Conservation (phyloP, 2,329 filamentous ascomycete genomes). For the Beauveria bassiana region DNA sequence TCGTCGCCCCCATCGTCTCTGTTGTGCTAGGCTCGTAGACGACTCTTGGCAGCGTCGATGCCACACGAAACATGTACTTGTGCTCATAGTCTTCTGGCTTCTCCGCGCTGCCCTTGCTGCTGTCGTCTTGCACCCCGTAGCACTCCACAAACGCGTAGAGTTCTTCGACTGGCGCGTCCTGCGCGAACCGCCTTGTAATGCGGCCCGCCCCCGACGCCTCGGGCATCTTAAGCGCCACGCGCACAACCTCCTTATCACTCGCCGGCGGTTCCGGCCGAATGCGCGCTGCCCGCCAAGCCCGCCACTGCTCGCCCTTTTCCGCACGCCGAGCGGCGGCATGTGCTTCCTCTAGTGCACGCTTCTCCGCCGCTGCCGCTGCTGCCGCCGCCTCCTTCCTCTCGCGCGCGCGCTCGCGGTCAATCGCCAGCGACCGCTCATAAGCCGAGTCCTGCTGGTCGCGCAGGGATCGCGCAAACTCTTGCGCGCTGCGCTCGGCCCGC, state of each 20-base stretch:
- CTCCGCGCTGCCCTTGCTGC: conserved; percentile 18
- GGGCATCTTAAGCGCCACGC: conserved; percentile 61
- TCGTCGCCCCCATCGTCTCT: conserved; percentile 60
- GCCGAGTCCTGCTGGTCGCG: conserved; percentile 87
- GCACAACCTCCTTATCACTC: conserved; percentile 59
- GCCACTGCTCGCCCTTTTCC: conserved; percentile 58
- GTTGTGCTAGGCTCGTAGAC: conserved; percentile 65
- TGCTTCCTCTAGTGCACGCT: conserved; percentile 50
- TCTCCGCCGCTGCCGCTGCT: conserved; percentile 59
- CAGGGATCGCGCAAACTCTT: conserved; percentile 72
- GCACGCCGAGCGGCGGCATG: conserved; percentile 48
- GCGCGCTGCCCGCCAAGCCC: conserved; percentile 63
- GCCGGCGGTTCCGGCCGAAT: conserved; percentile 61
- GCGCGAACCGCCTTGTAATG: conserved; percentile 67
- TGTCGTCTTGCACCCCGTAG: conserved; percentile 54
- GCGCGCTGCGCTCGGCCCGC: conserved; percentile 68
- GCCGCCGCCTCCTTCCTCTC: conserved; percentile 69
- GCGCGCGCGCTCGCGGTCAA: conserved; percentile 76
- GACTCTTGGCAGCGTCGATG: conserved; percentile 75
- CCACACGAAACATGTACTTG: conserved; percentile 76
- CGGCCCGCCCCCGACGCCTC: conserved; percentile 56
- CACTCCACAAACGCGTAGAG: conserved; percentile 96
- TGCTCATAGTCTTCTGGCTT: conserved; percentile 67
- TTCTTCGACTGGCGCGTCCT: conserved; percentile 70
- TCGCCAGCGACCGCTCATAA: conserved; percentile 84